Evolutionary conservation across 345 rosid species (phyloP).

Genomic region (Populus ilicifolia): DNA sequence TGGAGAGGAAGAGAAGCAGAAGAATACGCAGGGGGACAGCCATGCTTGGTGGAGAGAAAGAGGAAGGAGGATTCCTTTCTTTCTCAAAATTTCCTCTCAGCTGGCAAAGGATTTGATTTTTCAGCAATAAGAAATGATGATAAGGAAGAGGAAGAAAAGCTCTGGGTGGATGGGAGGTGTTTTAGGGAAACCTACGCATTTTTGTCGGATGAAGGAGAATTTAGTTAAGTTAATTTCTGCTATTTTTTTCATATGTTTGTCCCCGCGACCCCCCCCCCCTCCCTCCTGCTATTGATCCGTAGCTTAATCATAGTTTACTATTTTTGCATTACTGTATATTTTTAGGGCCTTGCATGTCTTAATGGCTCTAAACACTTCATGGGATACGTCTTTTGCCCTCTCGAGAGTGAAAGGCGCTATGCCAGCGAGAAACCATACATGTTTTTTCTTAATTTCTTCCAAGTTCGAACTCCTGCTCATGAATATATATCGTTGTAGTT

Average conservation of each 20-base stretch:
- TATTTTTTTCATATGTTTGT: background rate
- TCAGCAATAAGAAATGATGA: background rate
- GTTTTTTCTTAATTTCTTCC: background rate
- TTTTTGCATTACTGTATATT: background rate
- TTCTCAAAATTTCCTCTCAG: slow-evolving; percentile 6
- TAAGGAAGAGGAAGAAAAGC: background rate
- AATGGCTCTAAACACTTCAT: background rate
- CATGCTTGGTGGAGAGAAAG: slow-evolving; percentile 8
- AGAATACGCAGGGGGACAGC: slow-evolving; percentile 4
- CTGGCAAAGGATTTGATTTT: background rate
- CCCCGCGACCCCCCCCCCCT: too few relatives aligned
- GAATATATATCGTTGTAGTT: too few relatives aligned
- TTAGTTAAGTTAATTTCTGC: background rate
- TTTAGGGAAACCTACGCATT: background rate
- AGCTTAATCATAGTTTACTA: background rate
- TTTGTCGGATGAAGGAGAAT: background rate
- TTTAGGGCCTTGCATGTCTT: background rate
- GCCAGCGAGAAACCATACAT: background rate
- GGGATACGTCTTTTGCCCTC: background rate
- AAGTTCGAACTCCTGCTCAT: too few relatives aligned
- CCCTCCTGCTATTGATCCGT: background rate
- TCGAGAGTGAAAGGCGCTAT: background rate
- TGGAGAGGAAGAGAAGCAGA: slow-evolving; percentile 13
- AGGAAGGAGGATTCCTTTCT: slow-evolving; percentile 12
- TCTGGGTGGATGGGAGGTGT: slow-evolving; percentile 20